Base-by-base conservation (phyloP, 306 rosid genomes). In the Ziziphus jujuba region DNA sequence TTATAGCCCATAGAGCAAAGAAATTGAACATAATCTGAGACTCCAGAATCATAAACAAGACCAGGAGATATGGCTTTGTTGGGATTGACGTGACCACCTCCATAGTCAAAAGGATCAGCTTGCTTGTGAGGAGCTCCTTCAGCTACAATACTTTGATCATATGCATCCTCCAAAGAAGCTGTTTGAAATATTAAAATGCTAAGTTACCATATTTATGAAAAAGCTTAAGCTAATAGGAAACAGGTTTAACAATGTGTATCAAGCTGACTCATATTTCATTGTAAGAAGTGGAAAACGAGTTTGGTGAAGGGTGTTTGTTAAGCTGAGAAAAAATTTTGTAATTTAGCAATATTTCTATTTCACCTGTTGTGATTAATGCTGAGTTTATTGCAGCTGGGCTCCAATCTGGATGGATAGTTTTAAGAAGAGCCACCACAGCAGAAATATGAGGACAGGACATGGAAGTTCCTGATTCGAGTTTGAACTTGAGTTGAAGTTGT, bases 1-100 rank as follows among this genome's bases (percentile, higher is more conserved):
- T 84, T 87, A 78, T 87, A 87, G 47, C 81, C 88, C 88, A 87
- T 65, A 22, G 95, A 81, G 63, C 90, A 85, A 17, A 87, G 87
- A 67, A 82, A 87, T 28, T 7, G 74, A 20, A 71, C 13, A 43
- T 84, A 84, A 50, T 84, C 88, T 28, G 84, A 72, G 65, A 19
- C 63, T 59, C 54, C 63, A 56, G 85, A 9, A 77, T 87, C 86
- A 62, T 70, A 87, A 58, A 87, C 17, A 28, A 84, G 88, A 54
- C 90, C 93, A 4, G 86, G 90, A 61, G 53, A 44, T 45, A 74
- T 56, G 55, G 82, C 86, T 78, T 80, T 80, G 73, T 80, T 82
- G 7, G 89, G 78, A 61, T 82, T 55, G 57, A 87, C 86, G 59
- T 84, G 89, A 47, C 89, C 89, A 16, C 92, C 87, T 6, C 92